Evolutionary conservation across 139 green algal species (phyloP).

Genomic region (Ettlia oleoabundans): DNA sequence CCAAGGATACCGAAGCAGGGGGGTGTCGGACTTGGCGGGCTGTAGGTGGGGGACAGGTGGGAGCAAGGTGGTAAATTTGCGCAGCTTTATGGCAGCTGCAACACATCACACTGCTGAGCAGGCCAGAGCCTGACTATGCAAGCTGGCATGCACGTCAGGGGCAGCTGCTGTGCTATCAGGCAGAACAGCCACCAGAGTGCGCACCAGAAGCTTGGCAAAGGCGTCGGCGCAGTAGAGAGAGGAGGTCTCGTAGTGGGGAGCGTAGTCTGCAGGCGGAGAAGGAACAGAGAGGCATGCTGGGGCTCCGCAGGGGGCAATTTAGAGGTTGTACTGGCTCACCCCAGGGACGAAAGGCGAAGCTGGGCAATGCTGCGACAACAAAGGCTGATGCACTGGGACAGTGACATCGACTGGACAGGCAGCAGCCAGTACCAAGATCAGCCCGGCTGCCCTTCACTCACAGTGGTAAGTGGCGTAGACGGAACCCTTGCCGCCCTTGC

Average conservation of each 20-base stretch:
- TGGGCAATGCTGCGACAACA: not conserved
- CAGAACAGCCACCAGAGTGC: no score
- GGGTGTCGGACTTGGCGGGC: not conserved
- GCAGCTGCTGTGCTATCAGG: no score
- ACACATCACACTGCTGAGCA: no score
- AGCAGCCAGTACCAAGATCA: no score
- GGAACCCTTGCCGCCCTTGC: not conserved
- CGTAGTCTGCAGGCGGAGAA: not conserved
- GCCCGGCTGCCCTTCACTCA: not conserved
- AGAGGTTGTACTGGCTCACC: no score
- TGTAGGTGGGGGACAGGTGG: not conserved
- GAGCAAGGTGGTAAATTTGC: no score
- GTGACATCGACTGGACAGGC: no score
- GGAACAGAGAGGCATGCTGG: not conserved
- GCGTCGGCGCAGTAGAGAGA: not conserved
- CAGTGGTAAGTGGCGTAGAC: not conserved
- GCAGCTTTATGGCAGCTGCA: no score
- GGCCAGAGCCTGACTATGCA: no score
- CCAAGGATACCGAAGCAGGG: slow-evolving; percentile 12
- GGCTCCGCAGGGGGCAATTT: no score
- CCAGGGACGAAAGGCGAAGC: no score
- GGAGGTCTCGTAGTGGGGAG: not conserved
- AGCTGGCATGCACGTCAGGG: not conserved
- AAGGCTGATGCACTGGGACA: no score
- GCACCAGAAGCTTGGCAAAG: not conserved